Evolutionary conservation across 2,329 filamentous ascomycete genomes (phyloP).

Genomic region (Alternaria sp.): DNA sequence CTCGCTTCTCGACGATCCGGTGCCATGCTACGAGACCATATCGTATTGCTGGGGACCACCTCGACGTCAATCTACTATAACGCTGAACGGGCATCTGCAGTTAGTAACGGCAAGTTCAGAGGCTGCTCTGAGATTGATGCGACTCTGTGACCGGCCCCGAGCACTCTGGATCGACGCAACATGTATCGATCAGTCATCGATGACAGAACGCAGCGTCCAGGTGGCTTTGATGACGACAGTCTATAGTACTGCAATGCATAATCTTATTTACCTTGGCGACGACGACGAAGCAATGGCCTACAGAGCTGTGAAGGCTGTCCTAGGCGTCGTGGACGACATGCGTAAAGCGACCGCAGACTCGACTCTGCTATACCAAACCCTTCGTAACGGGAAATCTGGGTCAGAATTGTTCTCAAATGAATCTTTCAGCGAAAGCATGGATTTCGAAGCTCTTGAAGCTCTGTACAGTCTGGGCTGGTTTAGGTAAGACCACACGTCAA

Average conservation of each 20-base stretch:
- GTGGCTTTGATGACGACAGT: neutral
- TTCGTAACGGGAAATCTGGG: too few relatives aligned
- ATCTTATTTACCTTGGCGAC: neutral
- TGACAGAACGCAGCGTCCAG: neutral
- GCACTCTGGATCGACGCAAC: neutral
- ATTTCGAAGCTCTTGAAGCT: neutral
- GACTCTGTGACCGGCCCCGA: neutral
- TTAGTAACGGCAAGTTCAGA: neutral
- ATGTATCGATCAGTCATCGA: neutral
- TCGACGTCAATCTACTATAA: accelerated
- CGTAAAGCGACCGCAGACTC: accelerated
- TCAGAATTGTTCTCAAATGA: accelerated
- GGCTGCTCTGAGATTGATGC: neutral
- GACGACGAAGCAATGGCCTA: neutral
- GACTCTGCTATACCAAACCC: too few relatives aligned
- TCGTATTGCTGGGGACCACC: neutral
- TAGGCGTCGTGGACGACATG: neutral
- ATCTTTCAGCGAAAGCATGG: accelerated
- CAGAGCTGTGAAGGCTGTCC: neutral
- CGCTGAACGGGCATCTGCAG: accelerated
- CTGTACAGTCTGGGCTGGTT: neutral
- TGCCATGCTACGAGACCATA: neutral
- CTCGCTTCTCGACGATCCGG: accelerated
- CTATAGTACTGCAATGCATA: accelerated
- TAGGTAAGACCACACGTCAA: neutral